Base-by-base conservation (phyloP, 106 monocot species). In the Chionographis japonica region DNA sequence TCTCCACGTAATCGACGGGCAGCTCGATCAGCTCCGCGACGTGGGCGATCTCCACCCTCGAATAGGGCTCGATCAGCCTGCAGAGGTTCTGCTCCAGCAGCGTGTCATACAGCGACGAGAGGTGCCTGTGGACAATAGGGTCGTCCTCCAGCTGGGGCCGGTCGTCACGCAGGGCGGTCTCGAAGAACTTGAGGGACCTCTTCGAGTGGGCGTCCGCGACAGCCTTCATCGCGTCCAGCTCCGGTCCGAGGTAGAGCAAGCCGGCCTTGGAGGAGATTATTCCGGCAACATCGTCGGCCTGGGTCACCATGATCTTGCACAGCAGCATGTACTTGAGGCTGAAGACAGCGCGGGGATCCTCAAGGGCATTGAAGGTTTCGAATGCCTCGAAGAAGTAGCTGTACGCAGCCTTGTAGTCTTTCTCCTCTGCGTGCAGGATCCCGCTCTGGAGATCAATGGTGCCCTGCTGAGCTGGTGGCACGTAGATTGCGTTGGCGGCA, bases 341-440 rank as follows among this genome's bases (percentile, higher is more conserved):
- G 60, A 84, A 92, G 19, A 97, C 84, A 0, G 95, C 91, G 3
- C 86, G 60, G 4, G 92, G 86, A 61, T 97, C 92, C 42, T 86
- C 88, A 2, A 91, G 84, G 13, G 89, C 84, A 73, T 87, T 91
- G 80, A 97, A 92, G 51, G 91, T 91, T 69, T 97, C 95, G 56
- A 97, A 97, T 58, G 89, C 95, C 68, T 97, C 95, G 58, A 97
- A 92, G 76, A 97, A 97, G 62, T 92, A 97, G 70, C 92, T 97
- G 80, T 97, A 97, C 0, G 86, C 91, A 15, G 89, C 92, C 61
- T 97, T 97, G 65, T 97, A 92, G 64, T 97, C 95, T 49, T 95
- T 95, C 71, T 91, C 95, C 61, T 95, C 95, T 0, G 95, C 95
- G 61, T 95, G 95, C 50, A 95, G 86, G 58, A 95, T 95, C 0